Conservation (phyloP, 2,329 filamentous ascomycete species). For the Cytospora mali region DNA sequence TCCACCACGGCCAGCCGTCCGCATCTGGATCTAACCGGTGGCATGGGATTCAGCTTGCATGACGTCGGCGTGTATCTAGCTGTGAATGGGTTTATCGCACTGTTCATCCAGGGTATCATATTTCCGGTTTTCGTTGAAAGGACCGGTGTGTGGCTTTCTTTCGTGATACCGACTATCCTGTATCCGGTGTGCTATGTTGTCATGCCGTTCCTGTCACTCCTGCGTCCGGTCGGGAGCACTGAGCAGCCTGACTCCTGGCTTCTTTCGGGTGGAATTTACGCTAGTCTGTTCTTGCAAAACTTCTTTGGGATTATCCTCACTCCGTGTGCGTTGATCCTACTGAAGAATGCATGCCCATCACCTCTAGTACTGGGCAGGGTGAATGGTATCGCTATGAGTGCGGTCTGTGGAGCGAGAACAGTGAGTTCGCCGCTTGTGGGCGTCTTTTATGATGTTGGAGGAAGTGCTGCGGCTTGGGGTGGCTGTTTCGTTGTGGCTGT, state of each 20-base stretch:
- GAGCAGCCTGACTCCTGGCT: conserved; percentile 32
- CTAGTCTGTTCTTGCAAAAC: conserved; percentile 66
- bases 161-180: conserved; percentile 64
- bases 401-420: conserved; percentile 71
- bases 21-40: conserved; percentile 54
- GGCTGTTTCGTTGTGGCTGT: conserved; percentile 19
- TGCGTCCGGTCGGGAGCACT: conserved; percentile 43
- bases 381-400: conserved; percentile 72
- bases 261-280: conserved; percentile 65
- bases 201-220: conserved; percentile 66
- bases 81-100: conserved; percentile 68
- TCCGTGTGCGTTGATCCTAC: conserved; percentile 68
- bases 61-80: conserved; percentile 70
- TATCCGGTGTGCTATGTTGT: conserved; percentile 71
- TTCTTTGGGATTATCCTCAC: conserved; percentile 70
- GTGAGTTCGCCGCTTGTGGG: conserved; percentile 70
- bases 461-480: conserved; percentile 44
- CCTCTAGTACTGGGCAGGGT: conserved; percentile 67
- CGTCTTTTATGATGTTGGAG: conserved; percentile 65
- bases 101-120: conserved; percentile 72
- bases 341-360: conserved; percentile 71
- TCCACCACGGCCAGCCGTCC: conserved; percentile 2
- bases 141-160: conserved; percentile 68
- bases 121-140: conserved; percentile 41
- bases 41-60: conserved; percentile 66